Conservation (phyloP, 139 green algal species). For the Nannochloris sp. region DNA sequence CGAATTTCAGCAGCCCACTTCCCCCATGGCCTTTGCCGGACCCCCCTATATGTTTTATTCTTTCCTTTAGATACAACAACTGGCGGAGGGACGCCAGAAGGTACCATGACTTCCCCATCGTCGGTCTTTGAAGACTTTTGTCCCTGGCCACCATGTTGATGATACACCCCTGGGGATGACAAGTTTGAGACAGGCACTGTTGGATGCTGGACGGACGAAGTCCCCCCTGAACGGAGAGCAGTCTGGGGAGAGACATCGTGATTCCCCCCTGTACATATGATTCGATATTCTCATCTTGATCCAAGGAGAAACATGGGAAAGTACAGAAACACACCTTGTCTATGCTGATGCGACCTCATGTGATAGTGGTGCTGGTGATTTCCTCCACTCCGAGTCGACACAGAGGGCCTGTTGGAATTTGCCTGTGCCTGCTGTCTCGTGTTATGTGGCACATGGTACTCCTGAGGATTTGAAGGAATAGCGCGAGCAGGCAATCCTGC, state of each 20-base stretch:
- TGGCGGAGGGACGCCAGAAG: constrained; percentile 6
- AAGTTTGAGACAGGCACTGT: constrained; percentile 1
- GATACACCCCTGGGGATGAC: background rate
- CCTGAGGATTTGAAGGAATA: background rate
- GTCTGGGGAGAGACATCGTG: background rate
- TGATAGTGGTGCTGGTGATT: background rate
- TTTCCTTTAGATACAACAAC: constrained; percentile 61
- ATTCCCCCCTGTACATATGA: background rate
- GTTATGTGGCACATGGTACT: background rate
- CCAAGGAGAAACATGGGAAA: too few species aligned
- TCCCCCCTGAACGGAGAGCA: background rate
- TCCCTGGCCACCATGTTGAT: background rate
- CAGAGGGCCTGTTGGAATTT: background rate
- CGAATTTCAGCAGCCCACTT: constrained; percentile 98
- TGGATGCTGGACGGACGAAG: background rate
- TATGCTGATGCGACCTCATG: background rate
- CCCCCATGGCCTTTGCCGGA: constrained; percentile 93
- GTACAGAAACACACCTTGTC: too few species aligned
- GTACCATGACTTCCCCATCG: constrained; percentile 6
- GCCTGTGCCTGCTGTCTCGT: constrained; percentile 4
- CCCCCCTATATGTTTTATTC: constrained; percentile 84
- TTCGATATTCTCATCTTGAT: background rate
- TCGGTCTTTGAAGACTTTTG: background rate
- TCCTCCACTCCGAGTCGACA: background rate
- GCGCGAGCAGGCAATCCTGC: constrained; percentile 8